Conservation (phyloP, 140 eudicot genomes). For the Ambrosia hybrid region DNA sequence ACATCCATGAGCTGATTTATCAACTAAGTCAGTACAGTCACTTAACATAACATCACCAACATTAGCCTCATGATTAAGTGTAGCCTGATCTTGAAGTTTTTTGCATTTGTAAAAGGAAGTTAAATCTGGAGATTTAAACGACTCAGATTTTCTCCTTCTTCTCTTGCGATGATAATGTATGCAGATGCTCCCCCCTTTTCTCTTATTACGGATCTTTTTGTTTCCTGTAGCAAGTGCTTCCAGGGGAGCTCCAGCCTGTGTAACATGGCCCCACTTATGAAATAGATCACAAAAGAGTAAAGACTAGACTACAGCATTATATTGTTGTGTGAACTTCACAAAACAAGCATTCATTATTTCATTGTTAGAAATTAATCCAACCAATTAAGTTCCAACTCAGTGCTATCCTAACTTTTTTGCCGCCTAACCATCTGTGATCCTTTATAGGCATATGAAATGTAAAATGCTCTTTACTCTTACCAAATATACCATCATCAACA, state of each 20-base stretch:
- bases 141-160: slow-evolving; percentile 54
- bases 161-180: slow-evolving; percentile 59
- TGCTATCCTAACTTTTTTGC: background rate
- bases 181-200: slow-evolving; percentile 66
- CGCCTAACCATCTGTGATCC: background rate
- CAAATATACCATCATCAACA: background rate
- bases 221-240: slow-evolving; percentile 89
- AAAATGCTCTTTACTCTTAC: background rate
- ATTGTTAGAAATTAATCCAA: background rate
- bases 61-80: slow-evolving; percentile 34
- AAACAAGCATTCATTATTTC: too few species aligned
- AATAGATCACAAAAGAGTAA: slow-evolving; percentile 2
- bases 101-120: slow-evolving; percentile 52
- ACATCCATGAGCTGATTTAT: slow-evolving; percentile 28
- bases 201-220: slow-evolving; percentile 46
- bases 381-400: background rate
- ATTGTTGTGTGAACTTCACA: background rate
- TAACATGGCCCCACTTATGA: slow-evolving; percentile 4
- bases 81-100: slow-evolving; percentile 38
- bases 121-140: slow-evolving; percentile 44
- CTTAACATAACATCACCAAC: slow-evolving; percentile 33
- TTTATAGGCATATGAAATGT: slow-evolving; percentile 7
- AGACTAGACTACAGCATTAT: background rate
- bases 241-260: slow-evolving; percentile 75
- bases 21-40: slow-evolving; percentile 30